Evolutionary conservation across 1,284 basidiomycete species (phyloP).

Genomic region (Porodaedalea pini): DNA sequence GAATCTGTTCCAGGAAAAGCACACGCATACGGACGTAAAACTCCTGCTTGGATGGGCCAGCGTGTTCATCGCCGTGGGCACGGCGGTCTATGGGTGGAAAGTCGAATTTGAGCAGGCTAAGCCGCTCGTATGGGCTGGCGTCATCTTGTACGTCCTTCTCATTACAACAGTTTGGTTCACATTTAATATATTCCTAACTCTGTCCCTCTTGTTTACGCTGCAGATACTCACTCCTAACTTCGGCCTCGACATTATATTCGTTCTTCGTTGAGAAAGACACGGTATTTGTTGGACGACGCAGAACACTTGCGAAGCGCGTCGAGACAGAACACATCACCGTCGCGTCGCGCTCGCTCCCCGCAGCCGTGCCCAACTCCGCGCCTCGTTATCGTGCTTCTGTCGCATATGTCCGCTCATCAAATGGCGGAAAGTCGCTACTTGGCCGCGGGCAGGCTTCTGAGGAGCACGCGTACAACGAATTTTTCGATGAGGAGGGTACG

Average conservation of each 20-base stretch:
- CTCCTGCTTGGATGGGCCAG: conserved; percentile 81
- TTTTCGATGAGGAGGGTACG: conserved; percentile 69
- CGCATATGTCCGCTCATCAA: conserved; percentile 69
- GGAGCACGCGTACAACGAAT: conserved; percentile 53
- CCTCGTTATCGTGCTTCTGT: conserved; percentile 65
- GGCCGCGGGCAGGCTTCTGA: conserved; percentile 56
- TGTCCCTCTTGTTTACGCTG: conserved; percentile 9
- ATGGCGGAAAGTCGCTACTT: conserved; percentile 72
- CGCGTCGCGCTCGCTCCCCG: conserved; percentile 58
- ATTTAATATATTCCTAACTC: conserved; percentile 10
- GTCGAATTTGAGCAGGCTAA: conserved; percentile 85
- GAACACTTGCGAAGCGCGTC: conserved; percentile 81
- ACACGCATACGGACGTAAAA: conserved; percentile 82
- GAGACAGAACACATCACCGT: conserved; percentile 78
- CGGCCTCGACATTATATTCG: conserved; percentile 69
- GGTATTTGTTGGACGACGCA: conserved; percentile 79
- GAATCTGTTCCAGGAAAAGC: conserved; percentile 79
- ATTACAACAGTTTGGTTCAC: background rate
- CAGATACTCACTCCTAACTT: conserved; percentile 73
- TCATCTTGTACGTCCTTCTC: conserved; percentile 69
- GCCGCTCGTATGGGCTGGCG: conserved; percentile 71
- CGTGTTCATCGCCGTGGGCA: conserved; percentile 73
- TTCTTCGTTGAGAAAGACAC: conserved; percentile 79
- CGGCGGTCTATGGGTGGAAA: conserved; percentile 81
- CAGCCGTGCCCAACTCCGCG: conserved; percentile 36